phyloP scores from a whole-genome alignment of 768 basidiomycete species.

The Lactarius sanguifluus region DNA sequence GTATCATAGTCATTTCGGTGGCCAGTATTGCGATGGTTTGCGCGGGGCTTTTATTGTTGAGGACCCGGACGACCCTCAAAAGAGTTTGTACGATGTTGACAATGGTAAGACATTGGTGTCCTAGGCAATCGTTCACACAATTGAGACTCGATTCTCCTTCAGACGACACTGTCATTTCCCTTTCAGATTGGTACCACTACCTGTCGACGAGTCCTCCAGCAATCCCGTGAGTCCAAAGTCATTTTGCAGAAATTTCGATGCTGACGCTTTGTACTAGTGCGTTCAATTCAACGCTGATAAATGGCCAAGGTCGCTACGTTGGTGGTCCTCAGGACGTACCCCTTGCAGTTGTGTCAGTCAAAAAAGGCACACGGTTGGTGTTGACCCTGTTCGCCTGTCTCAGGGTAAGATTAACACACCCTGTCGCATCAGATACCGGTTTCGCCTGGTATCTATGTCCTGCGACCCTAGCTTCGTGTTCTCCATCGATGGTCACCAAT shows the following conservation, averaged over 20 bases:
- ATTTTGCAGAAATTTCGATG: neutral
- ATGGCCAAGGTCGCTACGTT: conserved; percentile 48
- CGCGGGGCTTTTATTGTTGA: conserved; percentile 41
- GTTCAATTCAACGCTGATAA: conserved; percentile 44
- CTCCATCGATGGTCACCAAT: conserved; percentile 42
- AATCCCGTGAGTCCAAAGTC: neutral
- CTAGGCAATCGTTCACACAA: neutral
- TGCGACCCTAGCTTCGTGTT: conserved; percentile 41
- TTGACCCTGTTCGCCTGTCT: neutral
- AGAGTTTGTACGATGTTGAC: conserved; percentile 37
- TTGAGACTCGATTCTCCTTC: conserved; percentile 1
- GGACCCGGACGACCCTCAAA: conserved; percentile 36
- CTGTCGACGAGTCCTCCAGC: conserved; percentile 6
- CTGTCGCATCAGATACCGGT: conserved; percentile 26
- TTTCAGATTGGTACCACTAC: conserved; percentile 44
- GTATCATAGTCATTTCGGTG: conserved; percentile 45
- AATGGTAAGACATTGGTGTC: conserved; percentile 29
- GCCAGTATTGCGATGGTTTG: conserved; percentile 47
- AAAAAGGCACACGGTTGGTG: conserved; percentile 20
- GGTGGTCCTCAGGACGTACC: conserved; percentile 23
- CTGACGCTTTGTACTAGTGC: conserved; percentile 20
- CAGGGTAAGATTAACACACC: neutral
- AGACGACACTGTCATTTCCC: conserved; percentile 50
- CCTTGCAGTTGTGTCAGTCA: conserved; percentile 29
- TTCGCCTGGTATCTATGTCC: conserved; percentile 29